Evolutionary conservation across 352 stramenopile species (phyloP), one percentile per base, ranked within the genome.

Genomic region (Phytophthora litchii): DNA sequence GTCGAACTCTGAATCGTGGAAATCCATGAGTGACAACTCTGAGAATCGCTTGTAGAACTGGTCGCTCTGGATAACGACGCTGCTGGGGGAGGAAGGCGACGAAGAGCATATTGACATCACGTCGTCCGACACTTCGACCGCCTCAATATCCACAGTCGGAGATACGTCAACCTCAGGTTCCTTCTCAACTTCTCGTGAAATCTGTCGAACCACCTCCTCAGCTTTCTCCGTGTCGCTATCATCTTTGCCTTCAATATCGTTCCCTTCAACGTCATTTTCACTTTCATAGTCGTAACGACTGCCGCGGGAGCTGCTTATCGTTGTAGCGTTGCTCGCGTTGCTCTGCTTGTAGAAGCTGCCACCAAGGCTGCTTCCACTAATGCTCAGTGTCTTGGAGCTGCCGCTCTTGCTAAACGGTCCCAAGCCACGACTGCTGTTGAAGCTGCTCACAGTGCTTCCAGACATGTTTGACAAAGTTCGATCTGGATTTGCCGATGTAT

Each of bases 1-100:
- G 3, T 79, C 63, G 47, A 79, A 89, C 45, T 84, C 78, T 12
- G 75, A 86, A 68, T 89, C 80, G 63, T 89, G 77, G 64, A 89
- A 88, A 37, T 83, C 74, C 41, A 72, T 71, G 21, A 86, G 67
- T n/a, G 76, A 81, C 2, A 80, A 6, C 55, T 82, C 73, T 5
- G 73, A 82, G 36, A 82, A 76, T 6, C 73, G 73, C 27, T 74
- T 68, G 53, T 77, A 76, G 43, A 80, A 79, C 45, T 72, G 64
- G 36, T 80, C 64, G 19, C 58, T 72, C 49, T 69, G 42, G 44
- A 75, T 57, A 21, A 72, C 62, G 11, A 47, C 49, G 23, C 62
- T 79, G 40, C 65, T 79, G 0, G 70, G 67, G 5, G 76, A 84
- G 16, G 72, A 70, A 3, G 78, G 68, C 9, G 72, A 83, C n/a